Percentiles rank a stretch among this genome's conserved stretches.
Evolutionary conservation across 2,329 filamentous ascomycete species (phyloP).

Genomic region (Lomentospora prolificans): DNA sequence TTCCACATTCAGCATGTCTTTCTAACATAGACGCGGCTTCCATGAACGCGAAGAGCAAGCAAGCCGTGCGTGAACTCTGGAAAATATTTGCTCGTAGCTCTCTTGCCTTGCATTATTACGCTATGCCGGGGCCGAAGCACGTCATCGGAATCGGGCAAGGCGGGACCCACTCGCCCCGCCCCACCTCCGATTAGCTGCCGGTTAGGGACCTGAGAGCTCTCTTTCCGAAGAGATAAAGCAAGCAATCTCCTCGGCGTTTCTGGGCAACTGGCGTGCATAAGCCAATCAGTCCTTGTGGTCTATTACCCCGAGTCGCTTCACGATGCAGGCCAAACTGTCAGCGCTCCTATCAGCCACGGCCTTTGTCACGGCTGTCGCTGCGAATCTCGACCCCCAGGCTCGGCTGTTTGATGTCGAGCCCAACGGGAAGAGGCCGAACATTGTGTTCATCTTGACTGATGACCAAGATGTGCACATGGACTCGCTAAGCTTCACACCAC

Average conservation of each 20-base stretch:
- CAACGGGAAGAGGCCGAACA: slow-evolving; percentile 26
- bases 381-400: neutral
- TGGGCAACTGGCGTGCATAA: no score
- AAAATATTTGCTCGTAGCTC: neutral
- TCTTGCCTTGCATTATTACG: neutral
- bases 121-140: neutral
- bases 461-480: slow-evolving; percentile 50
- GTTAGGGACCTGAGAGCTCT: neutral
- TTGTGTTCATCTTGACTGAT: slow-evolving; percentile 52
- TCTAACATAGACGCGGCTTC: no score
- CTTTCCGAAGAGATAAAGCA: no score
- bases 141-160: neutral
- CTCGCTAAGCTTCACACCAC: slow-evolving; percentile 44
- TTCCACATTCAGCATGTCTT: no score
- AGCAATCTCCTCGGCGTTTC: no score
- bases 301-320: no score
- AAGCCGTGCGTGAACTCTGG: no score
- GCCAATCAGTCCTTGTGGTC: no score
- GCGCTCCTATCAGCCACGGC: neutral
- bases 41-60: no score
- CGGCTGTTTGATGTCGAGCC: neutral
- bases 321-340: neutral
- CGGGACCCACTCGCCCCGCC: neutral
- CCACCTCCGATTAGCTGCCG: neutral
- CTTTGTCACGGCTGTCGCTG: neutral